Conservation (phyloP, 306 rosid genomes). For the Lathyrus aphaca region DNA sequence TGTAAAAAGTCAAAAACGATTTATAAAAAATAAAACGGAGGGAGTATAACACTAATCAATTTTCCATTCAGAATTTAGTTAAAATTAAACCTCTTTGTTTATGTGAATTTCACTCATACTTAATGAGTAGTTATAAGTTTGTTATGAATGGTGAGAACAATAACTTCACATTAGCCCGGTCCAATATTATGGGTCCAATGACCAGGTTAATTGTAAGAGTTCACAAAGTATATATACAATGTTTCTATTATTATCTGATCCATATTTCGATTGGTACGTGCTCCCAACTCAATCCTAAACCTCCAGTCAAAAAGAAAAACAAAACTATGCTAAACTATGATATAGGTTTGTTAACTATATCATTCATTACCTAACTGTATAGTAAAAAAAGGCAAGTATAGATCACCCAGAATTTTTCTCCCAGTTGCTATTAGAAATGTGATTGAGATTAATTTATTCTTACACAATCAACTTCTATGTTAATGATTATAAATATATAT, state of each 20-base stretch:
- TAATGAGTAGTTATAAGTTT: too few species aligned
- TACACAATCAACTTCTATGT: too few species aligned
- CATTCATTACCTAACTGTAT: constrained; percentile 22
- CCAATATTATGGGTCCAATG: background rate
- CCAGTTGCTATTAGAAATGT: too few species aligned
- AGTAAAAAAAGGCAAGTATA: background rate
- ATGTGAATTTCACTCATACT: background rate
- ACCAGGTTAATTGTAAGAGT: background rate
- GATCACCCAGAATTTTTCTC: background rate
- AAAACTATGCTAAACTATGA: background rate
- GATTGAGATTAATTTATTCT: too few species aligned
- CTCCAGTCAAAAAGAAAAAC: too few species aligned
- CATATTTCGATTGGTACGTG: background rate
- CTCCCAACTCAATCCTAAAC: background rate
- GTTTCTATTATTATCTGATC: background rate
- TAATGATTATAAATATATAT: too few species aligned
- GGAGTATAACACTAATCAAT: too few species aligned
- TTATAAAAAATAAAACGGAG: too few species aligned
- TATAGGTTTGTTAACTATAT: constrained; percentile 28
- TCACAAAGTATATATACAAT: background rate
- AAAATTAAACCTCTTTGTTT: too few species aligned
- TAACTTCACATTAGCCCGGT: background rate
- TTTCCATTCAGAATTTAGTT: too few species aligned
- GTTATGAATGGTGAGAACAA: background rate
- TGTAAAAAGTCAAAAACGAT: too few species aligned